Evolutionary conservation across 148 eudicot genomes (phyloP).

Genomic region (Heliamphora exappendiculata): DNA sequence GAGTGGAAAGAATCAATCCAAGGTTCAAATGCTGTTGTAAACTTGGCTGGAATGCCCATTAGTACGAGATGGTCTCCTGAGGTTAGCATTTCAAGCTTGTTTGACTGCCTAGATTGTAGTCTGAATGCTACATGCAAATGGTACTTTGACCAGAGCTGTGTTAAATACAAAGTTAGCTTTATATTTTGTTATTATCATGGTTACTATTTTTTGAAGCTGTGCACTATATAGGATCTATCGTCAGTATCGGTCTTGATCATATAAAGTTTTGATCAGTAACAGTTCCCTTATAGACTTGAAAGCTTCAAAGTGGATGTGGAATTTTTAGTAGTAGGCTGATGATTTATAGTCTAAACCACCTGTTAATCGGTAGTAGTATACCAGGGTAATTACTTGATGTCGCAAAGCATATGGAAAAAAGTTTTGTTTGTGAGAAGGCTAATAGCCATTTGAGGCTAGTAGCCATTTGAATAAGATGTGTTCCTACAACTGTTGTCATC

Average conservation of each 20-base stretch:
- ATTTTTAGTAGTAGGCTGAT: neutral
- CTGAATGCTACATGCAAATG: neutral
- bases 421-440: neutral
- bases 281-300: neutral
- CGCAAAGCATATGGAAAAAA: neutral
- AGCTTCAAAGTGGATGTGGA: neutral
- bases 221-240: neutral
- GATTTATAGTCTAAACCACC: neutral
- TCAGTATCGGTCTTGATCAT: neutral
- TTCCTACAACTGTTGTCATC: neutral
- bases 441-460: neutral
- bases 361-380: neutral
- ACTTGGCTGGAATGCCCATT: slow-evolving; percentile 90
- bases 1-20: slow-evolving; percentile 79
- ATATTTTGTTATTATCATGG: neutral
- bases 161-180: neutral
- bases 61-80: slow-evolving; percentile 99
- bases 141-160: neutral
- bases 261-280: neutral
- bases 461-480: neutral
- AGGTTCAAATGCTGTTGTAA: slow-evolving; percentile 92
- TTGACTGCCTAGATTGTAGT: neutral
- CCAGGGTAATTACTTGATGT: neutral
- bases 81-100: slow-evolving; percentile 33
- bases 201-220: neutral